Evolutionary conservation across 768 basidiomycete species (phyloP).

Genomic region (Tricholoma saponaceum): DNA sequence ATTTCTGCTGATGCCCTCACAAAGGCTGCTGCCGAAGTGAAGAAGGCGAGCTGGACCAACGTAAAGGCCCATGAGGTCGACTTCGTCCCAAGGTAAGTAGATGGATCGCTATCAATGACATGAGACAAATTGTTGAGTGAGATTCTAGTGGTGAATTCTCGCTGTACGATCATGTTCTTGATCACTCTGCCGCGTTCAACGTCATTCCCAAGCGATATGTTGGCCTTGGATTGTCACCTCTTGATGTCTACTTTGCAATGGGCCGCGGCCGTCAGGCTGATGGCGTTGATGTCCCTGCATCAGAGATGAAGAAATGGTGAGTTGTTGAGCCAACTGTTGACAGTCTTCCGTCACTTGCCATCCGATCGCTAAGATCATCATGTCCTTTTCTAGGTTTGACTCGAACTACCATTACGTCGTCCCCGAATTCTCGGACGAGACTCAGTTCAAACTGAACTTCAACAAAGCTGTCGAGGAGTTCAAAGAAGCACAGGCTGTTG

Average conservation of each 20-base stretch:
- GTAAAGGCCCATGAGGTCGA: conserved; percentile 87
- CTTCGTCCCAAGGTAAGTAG: conserved; percentile 80
- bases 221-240: conserved; percentile 77
- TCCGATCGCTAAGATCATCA: neutral
- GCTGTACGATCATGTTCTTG: conserved; percentile 97
- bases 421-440: conserved; percentile 87
- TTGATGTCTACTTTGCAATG: conserved; percentile 99
- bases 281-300: conserved; percentile 93
- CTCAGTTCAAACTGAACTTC: conserved; percentile 91
- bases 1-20: conserved; percentile 82
- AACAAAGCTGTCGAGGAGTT: conserved; percentile 95
- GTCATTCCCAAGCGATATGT: conserved; percentile 94
- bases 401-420: conserved; percentile 99
- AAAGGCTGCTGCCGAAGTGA: conserved; percentile 82
- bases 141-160: conserved; percentile 89
- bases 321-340: conserved; percentile 22
- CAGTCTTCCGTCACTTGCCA: conserved; percentile 2
- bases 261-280: conserved; percentile 96
- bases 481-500: conserved; percentile 89
- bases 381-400: conserved; percentile 68
- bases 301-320: conserved; percentile 99
- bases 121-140: conserved; percentile 11
- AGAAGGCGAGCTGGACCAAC: conserved; percentile 82
- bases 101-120: conserved; percentile 13
- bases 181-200: conserved; percentile 95